Conservation (phyloP, 2,329 filamentous ascomycete genomes). For the Botrytis pseudocinerea region DNA sequence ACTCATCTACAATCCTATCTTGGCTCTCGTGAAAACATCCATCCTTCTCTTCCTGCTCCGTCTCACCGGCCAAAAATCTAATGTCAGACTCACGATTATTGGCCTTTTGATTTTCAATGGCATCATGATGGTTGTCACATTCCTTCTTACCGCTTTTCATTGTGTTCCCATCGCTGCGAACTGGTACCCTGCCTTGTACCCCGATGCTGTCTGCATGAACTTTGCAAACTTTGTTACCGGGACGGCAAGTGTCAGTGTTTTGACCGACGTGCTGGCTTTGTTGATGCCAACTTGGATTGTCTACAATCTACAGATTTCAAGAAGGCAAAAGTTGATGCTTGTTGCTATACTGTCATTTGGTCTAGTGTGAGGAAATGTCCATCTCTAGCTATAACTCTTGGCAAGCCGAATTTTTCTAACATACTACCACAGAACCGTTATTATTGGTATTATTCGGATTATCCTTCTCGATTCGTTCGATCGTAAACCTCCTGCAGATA, state of each 20-base stretch:
- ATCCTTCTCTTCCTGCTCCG: constrained; percentile 50
- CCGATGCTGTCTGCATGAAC: constrained; percentile 26
- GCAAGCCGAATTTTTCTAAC: background rate
- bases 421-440: background rate
- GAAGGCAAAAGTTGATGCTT: constrained; percentile 25
- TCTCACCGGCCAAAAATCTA: constrained; percentile 44
- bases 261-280: constrained; percentile 25
- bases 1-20: constrained; percentile 46
- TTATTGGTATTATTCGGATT: constrained; percentile 2
- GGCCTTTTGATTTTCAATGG: constrained; percentile 25
- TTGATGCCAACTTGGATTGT: constrained; percentile 29
- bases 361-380: background rate
- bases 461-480: constrained; percentile 9
- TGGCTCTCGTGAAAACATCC: constrained; percentile 49
- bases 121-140: constrained; percentile 13
- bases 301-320: constrained; percentile 24
- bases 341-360: constrained; percentile 13
- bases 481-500: background rate
- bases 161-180: constrained; percentile 26
- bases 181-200: constrained; percentile 18
- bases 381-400: background rate
- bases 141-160: constrained; percentile 17
- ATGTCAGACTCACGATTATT: constrained; percentile 40
- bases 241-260: constrained; percentile 4
- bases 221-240: constrained; percentile 23